Percentiles rank a stretch among this genome's conserved stretches.
Evolutionary conservation across 345 rosid species (phyloP).

Genomic region (Lepidium africanum): DNA sequence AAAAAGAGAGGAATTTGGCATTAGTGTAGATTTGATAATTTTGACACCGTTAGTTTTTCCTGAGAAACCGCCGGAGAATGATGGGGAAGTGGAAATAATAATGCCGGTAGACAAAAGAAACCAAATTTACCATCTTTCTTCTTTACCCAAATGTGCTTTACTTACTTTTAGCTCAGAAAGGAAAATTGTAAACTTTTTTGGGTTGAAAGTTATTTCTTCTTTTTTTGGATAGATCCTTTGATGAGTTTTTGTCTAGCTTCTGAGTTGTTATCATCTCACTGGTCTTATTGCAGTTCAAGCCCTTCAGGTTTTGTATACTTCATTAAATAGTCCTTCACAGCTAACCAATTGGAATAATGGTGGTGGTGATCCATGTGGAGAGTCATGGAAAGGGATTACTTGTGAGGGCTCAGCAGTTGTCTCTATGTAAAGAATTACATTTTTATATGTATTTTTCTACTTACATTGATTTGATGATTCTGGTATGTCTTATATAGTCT

Average conservation of each 20-base stretch:
- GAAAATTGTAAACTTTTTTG: neutral
- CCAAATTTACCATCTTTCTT: neutral
- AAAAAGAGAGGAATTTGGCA: neutral
- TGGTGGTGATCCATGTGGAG: conserved; percentile 93
- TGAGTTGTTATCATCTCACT: conserved; percentile 9
- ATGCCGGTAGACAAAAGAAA: neutral
- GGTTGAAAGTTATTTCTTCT: neutral
- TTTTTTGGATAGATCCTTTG: conserved; percentile 13
- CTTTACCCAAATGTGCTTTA: neutral
- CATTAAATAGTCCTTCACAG: conserved; percentile 76
- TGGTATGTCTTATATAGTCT: neutral
- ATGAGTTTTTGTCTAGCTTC: neutral
- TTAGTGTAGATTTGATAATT: conserved; percentile 18
- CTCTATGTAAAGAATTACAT: conserved; percentile 47
- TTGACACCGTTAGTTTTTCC: conserved; percentile 23
- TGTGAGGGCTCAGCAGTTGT: conserved; percentile 89
- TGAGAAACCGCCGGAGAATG: conserved; percentile 20
- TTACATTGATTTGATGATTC: neutral
- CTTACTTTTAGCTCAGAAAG: conserved; percentile 1
- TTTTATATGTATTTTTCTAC: neutral
- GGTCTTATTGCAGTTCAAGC: conserved; percentile 59
- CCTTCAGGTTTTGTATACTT: conserved; percentile 72
- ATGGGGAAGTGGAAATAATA: neutral
- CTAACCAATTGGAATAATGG: conserved; percentile 76
- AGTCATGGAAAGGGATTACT: conserved; percentile 89